Percentiles rank a stretch among this genome's conserved stretches.
These are phyloP conservation scores for Yamadazyma endophytica DNA, from an alignment of 805 yeast genomes.

Conservation along the genomic window DNA sequence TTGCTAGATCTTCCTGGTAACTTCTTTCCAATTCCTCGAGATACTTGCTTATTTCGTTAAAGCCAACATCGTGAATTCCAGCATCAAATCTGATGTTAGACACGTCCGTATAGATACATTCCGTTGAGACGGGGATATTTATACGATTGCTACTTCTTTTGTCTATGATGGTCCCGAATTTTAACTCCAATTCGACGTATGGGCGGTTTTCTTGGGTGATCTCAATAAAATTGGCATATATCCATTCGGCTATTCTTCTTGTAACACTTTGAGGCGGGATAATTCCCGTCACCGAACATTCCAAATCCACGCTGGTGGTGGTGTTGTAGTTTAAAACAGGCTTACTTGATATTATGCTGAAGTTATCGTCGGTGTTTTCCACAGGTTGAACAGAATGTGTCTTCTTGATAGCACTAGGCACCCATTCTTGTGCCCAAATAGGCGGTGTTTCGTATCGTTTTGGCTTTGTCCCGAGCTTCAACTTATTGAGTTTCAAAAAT, in stretches of 20 bases:
- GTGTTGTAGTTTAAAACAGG: constrained; percentile 27
- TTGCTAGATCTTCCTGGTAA: constrained; percentile 39
- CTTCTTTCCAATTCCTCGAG: constrained; percentile 51
- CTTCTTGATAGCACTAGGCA: constrained; percentile 26
- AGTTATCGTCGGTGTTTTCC: neutral
- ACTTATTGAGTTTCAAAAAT: constrained; percentile 19
- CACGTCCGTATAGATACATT: constrained; percentile 56
- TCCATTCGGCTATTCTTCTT: constrained; percentile 82
- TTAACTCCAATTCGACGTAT: constrained; percentile 65
- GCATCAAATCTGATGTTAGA: constrained; percentile 57
- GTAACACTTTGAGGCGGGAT: constrained; percentile 79
- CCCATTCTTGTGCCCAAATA: constrained; percentile 79
- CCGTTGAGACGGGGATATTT: constrained; percentile 63
- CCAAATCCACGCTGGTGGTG: constrained; percentile 33
- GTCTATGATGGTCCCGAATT: constrained; percentile 68
- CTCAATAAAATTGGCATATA: constrained; percentile 73
- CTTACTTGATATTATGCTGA: constrained; percentile 17
- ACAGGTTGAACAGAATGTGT: neutral
- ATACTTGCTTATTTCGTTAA: constrained; percentile 51
- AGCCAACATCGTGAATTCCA: constrained; percentile 62
- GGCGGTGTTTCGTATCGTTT: constrained; percentile 64
- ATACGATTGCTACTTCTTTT: constrained; percentile 59
- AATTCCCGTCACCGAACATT: constrained; percentile 63
- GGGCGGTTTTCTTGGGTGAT: constrained; percentile 52
- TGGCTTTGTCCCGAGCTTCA: constrained; percentile 43